Evolutionary conservation across 176 grass and related monocot genomes (phyloP), one percentile per base, ranked within the genome.

Genomic region (Oryza punctata): DNA sequence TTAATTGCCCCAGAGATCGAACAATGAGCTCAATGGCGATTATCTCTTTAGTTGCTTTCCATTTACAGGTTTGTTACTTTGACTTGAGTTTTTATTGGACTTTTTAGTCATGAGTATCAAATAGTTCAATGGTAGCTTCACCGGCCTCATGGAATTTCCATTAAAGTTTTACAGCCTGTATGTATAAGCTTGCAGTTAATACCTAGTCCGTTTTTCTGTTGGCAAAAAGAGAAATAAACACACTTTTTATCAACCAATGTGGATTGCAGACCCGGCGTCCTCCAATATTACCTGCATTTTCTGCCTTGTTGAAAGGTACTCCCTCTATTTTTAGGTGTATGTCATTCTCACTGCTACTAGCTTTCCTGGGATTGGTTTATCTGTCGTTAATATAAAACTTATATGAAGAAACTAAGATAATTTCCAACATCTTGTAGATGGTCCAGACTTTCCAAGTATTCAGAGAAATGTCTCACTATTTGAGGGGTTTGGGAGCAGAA

Each of bases 1-100:
- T 98, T 77, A 98, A 93, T 78, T 90, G 91, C 78, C 87, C 96
- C 77, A 98, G 77, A 87, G 93, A 98, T 82, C 72, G 52, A 85
- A 98, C 96, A 59, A 87, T 98, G 82, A 98, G 93, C 91, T 98
- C 96, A n/a, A 93, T 98, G 83, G 78, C 91, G 23, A 94, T 98
- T 86, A 93, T 95, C 82, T 86, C 96, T 7, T 93, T 98, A 91
- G 96, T 98, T 79, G 89, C 96, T 88, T 98, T 98, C 80, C 96
- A 98, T 88, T 93, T 98, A 72, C 96, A 98, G 96, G 96, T 75
- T 38, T 69, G 21, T 79, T 85, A 30, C 45, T 38, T 82, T 80
- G 30, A 43, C 73, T 60, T 54, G 21, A 64, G 18, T 47, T 70
- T 85, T 76, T 69, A 12, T 69, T 69, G 30, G 49, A 38, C 40